Evolutionary conservation across 805 yeast species (phyloP).

Genomic region (Suhomyces sp.): DNA sequence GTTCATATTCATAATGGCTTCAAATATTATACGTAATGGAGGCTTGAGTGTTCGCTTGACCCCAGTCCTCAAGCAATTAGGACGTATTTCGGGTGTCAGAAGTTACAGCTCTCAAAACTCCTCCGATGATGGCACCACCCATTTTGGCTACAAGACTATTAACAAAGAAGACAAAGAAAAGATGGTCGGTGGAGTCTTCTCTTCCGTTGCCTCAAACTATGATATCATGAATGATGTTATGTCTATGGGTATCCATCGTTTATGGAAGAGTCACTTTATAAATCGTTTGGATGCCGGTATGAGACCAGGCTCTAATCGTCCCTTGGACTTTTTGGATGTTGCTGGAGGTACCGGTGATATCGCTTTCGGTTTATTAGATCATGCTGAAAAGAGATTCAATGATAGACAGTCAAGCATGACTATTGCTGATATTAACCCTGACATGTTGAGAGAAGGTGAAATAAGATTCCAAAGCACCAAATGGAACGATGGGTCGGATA

Average conservation of each 20-base stretch:
- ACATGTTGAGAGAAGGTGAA: conserved; percentile 92
- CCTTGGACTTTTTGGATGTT: conserved; percentile 86
- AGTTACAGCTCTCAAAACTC: not conserved
- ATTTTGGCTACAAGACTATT: conserved; percentile 88
- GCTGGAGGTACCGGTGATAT: conserved; percentile 99
- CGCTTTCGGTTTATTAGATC: conserved; percentile 91
- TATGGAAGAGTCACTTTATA: conserved; percentile 93
- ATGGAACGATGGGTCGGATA: conserved; percentile 55
- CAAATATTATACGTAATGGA: not conserved
- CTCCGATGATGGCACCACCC: conserved; percentile 57
- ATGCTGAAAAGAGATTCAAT: conserved; percentile 74
- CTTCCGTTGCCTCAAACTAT: conserved; percentile 90
- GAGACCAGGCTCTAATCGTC: conserved; percentile 76
- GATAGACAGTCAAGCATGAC: conserved; percentile 81
- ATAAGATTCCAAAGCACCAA: conserved; percentile 60
- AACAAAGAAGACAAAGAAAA: conserved; percentile 76
- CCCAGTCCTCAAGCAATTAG: not conserved
- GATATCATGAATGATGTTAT: conserved; percentile 98
- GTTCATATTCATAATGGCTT: not conserved
- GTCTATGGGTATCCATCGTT: conserved; percentile 92
- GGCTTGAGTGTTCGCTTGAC: not conserved
- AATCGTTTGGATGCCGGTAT: conserved; percentile 87
- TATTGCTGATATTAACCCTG: conserved; percentile 91
- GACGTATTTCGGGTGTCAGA: not conserved
- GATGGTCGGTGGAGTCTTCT: conserved; percentile 81